Conservation (phyloP, 2,329 filamentous ascomycete species). For the Talaromyces funiculosus region DNA sequence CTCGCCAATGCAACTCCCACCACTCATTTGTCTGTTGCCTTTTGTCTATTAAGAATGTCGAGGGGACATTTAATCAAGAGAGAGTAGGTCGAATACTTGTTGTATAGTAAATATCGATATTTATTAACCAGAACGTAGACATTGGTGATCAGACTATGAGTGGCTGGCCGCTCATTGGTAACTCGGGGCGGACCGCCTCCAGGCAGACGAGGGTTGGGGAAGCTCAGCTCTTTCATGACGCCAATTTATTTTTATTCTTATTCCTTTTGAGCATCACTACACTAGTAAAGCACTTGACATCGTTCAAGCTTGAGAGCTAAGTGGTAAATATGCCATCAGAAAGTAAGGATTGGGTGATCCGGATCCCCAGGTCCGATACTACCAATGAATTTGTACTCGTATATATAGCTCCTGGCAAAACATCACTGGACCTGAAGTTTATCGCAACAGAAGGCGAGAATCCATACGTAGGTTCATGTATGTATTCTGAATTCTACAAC, state of each 20-base stretch:
- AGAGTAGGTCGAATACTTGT: too few species aligned
- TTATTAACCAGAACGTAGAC: background rate
- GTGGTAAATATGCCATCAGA: background rate
- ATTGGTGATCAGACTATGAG: background rate
- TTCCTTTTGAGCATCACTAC: background rate
- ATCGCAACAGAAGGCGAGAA: constrained; percentile 54
- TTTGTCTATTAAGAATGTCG: background rate
- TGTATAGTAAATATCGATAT: background rate
- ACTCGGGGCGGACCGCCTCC: background rate
- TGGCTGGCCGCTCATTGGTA: background rate
- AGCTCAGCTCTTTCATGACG: constrained; percentile 1
- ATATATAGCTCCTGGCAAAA: constrained; percentile 39
- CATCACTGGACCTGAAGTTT: constrained; percentile 49
- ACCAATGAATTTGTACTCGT: constrained; percentile 43
- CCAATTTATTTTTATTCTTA: background rate
- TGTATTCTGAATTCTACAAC: constrained; percentile 9
- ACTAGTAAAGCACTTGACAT: background rate
- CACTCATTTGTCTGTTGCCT: background rate
- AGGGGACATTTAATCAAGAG: too few species aligned
- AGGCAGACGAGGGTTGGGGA: constrained; percentile 9
- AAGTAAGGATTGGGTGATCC: constrained; percentile 38
- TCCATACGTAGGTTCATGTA: constrained; percentile 48
- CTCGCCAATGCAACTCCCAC: background rate
- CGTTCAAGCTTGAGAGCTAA: background rate
- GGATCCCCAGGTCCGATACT: constrained; percentile 45